Evolutionary conservation across 352 stramenopile species (phyloP).

Genomic region (Ophiocytium majus): DNA sequence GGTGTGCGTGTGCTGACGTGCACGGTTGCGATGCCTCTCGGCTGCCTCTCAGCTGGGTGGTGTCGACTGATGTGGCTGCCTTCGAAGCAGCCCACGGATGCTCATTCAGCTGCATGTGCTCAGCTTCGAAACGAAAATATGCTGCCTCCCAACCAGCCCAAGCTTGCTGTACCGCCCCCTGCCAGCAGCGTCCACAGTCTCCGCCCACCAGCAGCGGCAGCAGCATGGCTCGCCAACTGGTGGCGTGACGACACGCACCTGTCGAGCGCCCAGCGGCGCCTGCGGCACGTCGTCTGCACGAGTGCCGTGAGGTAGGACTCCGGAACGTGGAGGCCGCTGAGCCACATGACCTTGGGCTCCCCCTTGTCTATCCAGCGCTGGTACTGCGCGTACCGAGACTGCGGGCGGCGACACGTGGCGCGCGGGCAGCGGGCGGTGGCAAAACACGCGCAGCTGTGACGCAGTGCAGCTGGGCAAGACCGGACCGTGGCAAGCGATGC

Average conservation of each 20-base stretch:
- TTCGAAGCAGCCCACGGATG: not conserved
- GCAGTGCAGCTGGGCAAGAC: not conserved
- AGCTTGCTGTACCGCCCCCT: no score
- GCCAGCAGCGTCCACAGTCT: no score
- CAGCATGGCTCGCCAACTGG: not conserved
- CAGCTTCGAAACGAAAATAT: no score
- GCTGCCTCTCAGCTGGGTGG: no score
- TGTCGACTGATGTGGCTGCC: no score
- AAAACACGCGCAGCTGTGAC: not conserved
- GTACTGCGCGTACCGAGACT: slow-evolving; percentile 77
- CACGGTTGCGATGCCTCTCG: no score
- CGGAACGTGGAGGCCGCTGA: slow-evolving; percentile 86
- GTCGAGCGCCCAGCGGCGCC: slow-evolving; percentile 88
- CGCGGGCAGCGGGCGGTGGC: not conserved
- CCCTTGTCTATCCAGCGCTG: slow-evolving; percentile 79
- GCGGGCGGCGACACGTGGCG: not conserved
- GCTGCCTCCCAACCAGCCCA: no score
- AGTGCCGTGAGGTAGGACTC: slow-evolving; percentile 91
- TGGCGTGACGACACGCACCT: slow-evolving; percentile 60
- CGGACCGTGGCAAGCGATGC: not conserved
- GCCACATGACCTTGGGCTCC: slow-evolving; percentile 85
- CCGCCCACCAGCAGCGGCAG: not conserved
- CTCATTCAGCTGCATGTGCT: not conserved
- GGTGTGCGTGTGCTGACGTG: no score
- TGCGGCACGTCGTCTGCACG: slow-evolving; percentile 86